Percentiles rank a stretch among this genome's conserved stretches.
These are phyloP conservation scores for Rhodomyrtus psidioides DNA, from an alignment of 441 rosid genomes.

Conservation along the genomic window DNA sequence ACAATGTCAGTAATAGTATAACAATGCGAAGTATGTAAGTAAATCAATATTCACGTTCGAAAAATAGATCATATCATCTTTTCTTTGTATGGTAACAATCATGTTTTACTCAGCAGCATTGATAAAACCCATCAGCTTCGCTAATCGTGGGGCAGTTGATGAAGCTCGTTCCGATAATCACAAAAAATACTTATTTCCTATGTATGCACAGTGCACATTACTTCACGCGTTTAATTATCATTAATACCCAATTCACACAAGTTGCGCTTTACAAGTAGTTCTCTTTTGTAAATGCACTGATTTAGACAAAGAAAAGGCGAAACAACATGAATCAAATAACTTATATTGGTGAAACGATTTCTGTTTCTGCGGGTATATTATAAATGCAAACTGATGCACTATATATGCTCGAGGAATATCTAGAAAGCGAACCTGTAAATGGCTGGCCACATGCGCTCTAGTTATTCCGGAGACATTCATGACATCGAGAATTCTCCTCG, in stretches of 20 bases:
- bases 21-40: not conserved
- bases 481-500: conserved; percentile 4
- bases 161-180: not conserved
- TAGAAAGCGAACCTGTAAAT: conserved; percentile 4
- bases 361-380: not conserved
- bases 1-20: too few relatives aligned
- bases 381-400: not conserved
- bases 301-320: not conserved
- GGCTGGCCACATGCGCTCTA: conserved; percentile 4
- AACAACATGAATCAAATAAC: not conserved
- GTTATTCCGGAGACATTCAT: conserved; percentile 3
- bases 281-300: not conserved
- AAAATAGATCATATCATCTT: not conserved
- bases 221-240: not conserved
- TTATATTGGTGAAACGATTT: not conserved
- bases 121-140: not conserved
- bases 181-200: not conserved
- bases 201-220: not conserved
- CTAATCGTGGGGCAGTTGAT: not conserved
- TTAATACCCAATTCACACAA: not conserved
- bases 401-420: not conserved
- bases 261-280: not conserved
- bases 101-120: not conserved
- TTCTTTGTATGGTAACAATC: not conserved
- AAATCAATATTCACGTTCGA: not conserved